These are phyloP conservation scores for Xanthoconium purpureum DNA, from an alignment of 768 basidiomycete species.

Conservation along the genomic window DNA sequence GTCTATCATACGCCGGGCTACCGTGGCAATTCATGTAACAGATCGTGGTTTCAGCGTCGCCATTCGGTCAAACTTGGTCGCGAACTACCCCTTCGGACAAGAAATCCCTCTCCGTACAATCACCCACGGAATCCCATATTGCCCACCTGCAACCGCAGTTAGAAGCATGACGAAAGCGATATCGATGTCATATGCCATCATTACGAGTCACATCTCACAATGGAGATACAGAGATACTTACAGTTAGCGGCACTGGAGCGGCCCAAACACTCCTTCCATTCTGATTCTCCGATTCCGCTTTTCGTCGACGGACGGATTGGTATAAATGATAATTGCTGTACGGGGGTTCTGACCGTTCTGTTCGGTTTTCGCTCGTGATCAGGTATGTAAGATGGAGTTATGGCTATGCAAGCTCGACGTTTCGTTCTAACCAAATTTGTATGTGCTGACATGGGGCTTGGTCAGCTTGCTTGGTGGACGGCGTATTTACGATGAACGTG, in stretches of 20 bases:
- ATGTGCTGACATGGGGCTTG: too few species aligned
- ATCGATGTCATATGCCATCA: neutral
- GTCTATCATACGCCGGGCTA: neutral
- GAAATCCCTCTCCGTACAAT: neutral
- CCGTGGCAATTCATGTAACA: neutral
- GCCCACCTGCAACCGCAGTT: neutral
- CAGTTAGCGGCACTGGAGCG: slow-evolving; percentile 4
- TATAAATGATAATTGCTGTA: too few species aligned
- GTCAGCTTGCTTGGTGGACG: too few species aligned
- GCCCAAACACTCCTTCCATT: slow-evolving; percentile 3
- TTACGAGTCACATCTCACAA: too few species aligned
- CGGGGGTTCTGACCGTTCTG: too few species aligned
- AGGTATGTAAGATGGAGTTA: neutral
- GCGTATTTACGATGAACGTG: too few species aligned
- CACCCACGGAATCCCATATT: neutral
- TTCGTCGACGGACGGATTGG: slow-evolving; percentile 12
- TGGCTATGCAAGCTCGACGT: neutral
- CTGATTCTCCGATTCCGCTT: slow-evolving; percentile 3
- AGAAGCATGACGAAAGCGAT: slow-evolving; percentile 1
- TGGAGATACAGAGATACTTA: too few species aligned
- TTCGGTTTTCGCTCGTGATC: too few species aligned
- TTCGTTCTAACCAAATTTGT: too few species aligned
- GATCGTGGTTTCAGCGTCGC: neutral
- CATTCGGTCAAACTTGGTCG: too few species aligned
- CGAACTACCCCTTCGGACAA: neutral